Percentiles rank a stretch among this genome's conserved stretches.
Conservation (phyloP, 2,329 filamentous ascomycete species). For the Fusarium protoensiforme region DNA sequence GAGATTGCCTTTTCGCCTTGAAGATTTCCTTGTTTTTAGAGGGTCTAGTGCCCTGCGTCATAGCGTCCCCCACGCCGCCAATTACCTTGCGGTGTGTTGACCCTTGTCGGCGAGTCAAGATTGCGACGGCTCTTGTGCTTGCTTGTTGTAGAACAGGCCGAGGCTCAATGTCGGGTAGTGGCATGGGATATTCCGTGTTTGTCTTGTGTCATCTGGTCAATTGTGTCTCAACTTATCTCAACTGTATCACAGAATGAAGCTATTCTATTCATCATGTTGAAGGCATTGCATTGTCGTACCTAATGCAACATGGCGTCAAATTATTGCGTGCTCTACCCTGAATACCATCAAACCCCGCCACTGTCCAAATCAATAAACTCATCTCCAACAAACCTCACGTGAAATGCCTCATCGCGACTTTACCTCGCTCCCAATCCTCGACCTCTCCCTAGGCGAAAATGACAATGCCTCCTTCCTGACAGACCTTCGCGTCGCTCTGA, state of each 20-base stretch:
- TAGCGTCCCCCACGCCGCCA: background rate
- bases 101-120: background rate
- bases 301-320: background rate
- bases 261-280: background rate
- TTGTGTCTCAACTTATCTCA: background rate
- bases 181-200: background rate
- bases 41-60: background rate
- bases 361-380: background rate
- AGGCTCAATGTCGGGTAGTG: background rate
- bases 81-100: background rate
- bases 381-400: background rate
- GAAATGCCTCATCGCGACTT: conserved; percentile 40
- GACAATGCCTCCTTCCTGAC: conserved; percentile 51
- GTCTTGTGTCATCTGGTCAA: background rate
- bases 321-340: conserved; percentile 1
- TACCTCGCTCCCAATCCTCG: conserved; percentile 59
- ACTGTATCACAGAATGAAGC: background rate
- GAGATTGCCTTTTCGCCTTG: background rate
- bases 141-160: background rate
- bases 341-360: background rate
- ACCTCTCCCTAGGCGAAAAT: conserved; percentile 57
- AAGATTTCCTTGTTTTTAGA: background rate
- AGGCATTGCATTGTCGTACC: background rate
- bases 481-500: conserved; percentile 58
- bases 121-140: background rate